Base-by-base conservation (phyloP, 148 eudicot genomes). In the Arctostaphylos glauca region DNA sequence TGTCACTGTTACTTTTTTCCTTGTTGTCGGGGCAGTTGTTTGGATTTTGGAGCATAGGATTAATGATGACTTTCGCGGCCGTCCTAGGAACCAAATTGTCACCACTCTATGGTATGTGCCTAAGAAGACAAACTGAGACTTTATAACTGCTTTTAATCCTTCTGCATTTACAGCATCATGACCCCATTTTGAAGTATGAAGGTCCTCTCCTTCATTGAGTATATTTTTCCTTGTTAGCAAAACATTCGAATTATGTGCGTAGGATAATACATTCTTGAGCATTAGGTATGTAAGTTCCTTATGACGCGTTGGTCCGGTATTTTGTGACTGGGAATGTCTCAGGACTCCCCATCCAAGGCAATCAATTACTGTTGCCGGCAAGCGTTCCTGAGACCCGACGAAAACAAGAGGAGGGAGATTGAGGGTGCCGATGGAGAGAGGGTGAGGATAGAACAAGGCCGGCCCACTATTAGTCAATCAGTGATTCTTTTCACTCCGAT, bases 41-140 rank as follows among this genome's bases (percentile, higher is more conserved):
- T 92, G 94, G 94, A 86, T 89, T 80, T 80, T 92, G 81, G 97
- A 93, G 75, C 97, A 93, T 73, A 87, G 92, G 59, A 47, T 87
- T 5, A 93, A 92, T 76, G 93, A 92, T 50, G 93, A 92, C n/a
- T 93, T 93, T 64, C 97, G 94, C 1, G 97, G 97, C n/a, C 85
- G 92, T n/a, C 97, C 93, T 8, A 89, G 80, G 46, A 85, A 67
- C 52, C 90, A 88, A 67, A 0, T 86, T 4, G 31, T 81, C 53
- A 88, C 88, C 4, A 46, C 80, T 53, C 25, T 88, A n/a, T 88
- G 90, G 74, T 68, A 68, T 21, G 70, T 64, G 70, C 14, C 12
- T 64, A 64, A 64, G 70, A 31, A 64, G 70, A 64, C 70, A 25
- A 64, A 41, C 70, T 64, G 41, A 23, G 41, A 25, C 5, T 64